Conservation (phyloP, 2,329 filamentous ascomycete species). For the Bipolaris gigantea region DNA sequence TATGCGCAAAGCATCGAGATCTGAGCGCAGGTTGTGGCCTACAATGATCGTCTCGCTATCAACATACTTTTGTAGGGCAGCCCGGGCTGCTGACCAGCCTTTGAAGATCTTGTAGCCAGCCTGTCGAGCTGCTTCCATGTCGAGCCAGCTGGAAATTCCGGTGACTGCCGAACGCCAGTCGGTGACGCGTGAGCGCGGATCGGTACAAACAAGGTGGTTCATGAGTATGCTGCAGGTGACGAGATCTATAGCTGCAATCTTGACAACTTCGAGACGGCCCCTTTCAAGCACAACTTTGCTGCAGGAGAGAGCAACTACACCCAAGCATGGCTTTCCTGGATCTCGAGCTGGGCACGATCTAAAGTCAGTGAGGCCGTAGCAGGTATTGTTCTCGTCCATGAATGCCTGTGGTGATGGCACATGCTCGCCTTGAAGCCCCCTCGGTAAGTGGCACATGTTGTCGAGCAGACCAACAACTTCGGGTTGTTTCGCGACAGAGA, state of each 20-base stretch:
- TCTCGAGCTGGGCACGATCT: constrained; percentile 20
- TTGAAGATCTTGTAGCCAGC: constrained; percentile 38
- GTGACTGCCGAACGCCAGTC: constrained; percentile 33
- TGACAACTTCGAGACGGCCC: constrained; percentile 32
- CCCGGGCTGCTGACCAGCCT: constrained; percentile 38
- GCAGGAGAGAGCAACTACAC: constrained; percentile 32
- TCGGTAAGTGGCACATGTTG: constrained; percentile 33
- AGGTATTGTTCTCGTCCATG: constrained; percentile 19
- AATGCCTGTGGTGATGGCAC: constrained; percentile 32
- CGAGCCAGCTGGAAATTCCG: constrained; percentile 25
- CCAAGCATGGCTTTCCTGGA: constrained; percentile 14
- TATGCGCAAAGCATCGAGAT: constrained; percentile 41
- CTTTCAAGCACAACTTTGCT: constrained; percentile 32
- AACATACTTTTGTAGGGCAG: constrained; percentile 35
- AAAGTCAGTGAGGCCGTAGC: constrained; percentile 27
- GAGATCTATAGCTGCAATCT: constrained; percentile 40
- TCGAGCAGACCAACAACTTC: constrained; percentile 25
- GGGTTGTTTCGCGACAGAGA: constrained; percentile 26
- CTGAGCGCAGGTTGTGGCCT: constrained; percentile 38
- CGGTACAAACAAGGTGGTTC: constrained; percentile 36
- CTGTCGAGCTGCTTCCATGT: constrained; percentile 32
- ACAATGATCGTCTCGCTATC: constrained; percentile 41
- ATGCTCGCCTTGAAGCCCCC: constrained; percentile 31
- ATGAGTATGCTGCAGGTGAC: constrained; percentile 36
- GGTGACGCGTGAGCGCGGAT: constrained; percentile 21